Evolutionary conservation across 2,329 filamentous ascomycete genomes (phyloP), one percentile per base, ranked within the genome.

Genomic region (Elsinoe fawcettii): DNA sequence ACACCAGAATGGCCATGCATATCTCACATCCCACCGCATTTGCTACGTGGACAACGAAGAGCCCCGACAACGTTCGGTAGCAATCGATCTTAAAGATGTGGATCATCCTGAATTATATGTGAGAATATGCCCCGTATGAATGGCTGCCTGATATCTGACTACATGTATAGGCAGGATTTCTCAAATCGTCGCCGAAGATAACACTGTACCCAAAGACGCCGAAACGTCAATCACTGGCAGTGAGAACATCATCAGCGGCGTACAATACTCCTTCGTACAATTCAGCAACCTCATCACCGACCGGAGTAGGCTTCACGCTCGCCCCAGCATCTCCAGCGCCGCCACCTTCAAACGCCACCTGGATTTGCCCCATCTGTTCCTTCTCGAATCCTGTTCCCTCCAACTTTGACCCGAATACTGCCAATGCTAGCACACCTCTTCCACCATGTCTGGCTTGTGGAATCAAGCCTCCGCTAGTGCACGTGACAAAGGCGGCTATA

Each of bases 361-460:
- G 92, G 92, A 85, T 97, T 18, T 97, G 92, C 74, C 87, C 88
- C 1, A 97, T 97, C 66, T 97, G 92, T 77, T 92, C 88, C 63
- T 95, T 95, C 68, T 92, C 91, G 8, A 97, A 97, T 66, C 86
- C 89, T 0, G 84, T 96, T 1, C 91, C 93, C 0, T 88, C 88
- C 36, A 96, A 96, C 70, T 97, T 97, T 69, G 92, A 97, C 66
- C 88, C 90, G 0, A 80, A 85, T 1, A 85, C 86, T 2, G 90
- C 90, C 7, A 93, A 83, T 60, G 82, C 85, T 18, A 83, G 90
- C 61, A 95, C 88, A 4, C 86, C 85, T 7, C 74, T 96, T 20
- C 87, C 91, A 2, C 89, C 92, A 63, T 99, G 93, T 68, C 76
- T 96, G 56, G 87, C 90, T 4, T 99, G 93, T 69, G 93, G 93